Percentiles rank a stretch among this genome's conserved stretches.
Conservation (phyloP, 179 eudicot genomes). For the Nepenthes alata region DNA sequence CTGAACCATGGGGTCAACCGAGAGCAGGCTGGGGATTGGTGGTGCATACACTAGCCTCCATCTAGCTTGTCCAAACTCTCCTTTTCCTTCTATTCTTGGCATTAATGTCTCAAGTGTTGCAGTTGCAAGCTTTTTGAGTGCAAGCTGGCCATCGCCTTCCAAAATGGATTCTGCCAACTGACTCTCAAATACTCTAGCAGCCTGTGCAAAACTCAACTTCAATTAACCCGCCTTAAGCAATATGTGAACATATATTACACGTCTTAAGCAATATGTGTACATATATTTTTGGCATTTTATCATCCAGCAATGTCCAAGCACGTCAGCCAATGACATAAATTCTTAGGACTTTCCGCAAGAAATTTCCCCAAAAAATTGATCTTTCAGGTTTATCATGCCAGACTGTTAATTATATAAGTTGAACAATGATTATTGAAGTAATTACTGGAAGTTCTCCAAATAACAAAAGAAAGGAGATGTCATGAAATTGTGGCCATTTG, state of each 20-base stretch:
- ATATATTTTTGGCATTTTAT: too few relatives aligned
- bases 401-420: too few relatives aligned
- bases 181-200: slow-evolving; percentile 97
- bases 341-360: too few relatives aligned
- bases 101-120: slow-evolving; percentile 93
- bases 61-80: slow-evolving; percentile 96
- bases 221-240: not conserved
- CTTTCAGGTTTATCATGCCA: too few relatives aligned
- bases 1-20: slow-evolving; percentile 89
- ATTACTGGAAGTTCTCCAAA: too few relatives aligned
- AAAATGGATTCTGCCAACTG: slow-evolving; percentile 92
- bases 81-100: slow-evolving; percentile 98
- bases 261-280: not conserved
- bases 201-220: slow-evolving; percentile 30
- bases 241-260: not conserved
- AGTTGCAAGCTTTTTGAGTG: slow-evolving; percentile 97
- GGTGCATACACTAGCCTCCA: slow-evolving; percentile 99
- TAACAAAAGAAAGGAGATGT: too few relatives aligned
- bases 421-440: too few relatives aligned
- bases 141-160: slow-evolving; percentile 98
- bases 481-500: too few relatives aligned
- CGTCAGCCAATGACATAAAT: too few relatives aligned
- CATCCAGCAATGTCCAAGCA: too few relatives aligned
- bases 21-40: slow-evolving; percentile 86
- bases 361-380: too few relatives aligned